phyloP scores from a whole-genome alignment of 1,284 basidiomycete species.

The Cronartium ribicola region DNA sequence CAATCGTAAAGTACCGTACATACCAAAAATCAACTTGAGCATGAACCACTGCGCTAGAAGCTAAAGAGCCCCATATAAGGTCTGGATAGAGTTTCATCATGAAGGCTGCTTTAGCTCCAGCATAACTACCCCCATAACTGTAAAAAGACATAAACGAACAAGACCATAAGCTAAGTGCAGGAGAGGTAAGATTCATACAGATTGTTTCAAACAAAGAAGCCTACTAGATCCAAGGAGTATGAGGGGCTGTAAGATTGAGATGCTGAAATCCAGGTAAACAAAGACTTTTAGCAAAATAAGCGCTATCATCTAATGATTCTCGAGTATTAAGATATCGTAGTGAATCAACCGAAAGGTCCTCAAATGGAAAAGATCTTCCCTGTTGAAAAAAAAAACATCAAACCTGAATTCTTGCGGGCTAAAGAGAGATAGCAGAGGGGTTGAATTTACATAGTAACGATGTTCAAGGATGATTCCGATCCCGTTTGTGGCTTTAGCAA shows the following conservation, averaged over 20 bases:
- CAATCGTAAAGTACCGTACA: slow-evolving; percentile 45
- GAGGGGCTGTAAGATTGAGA: slow-evolving; percentile 24
- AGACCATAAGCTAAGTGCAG: no score
- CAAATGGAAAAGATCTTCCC: not conserved
- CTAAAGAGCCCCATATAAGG: slow-evolving; percentile 48
- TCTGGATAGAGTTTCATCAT: slow-evolving; percentile 49
- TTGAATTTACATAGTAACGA: not conserved
- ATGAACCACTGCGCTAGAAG: slow-evolving; percentile 48
- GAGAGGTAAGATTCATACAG: no score
- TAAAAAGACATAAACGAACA: not conserved
- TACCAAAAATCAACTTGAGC: slow-evolving; percentile 46
- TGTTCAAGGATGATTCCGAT: slow-evolving; percentile 49
- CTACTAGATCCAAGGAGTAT: slow-evolving; percentile 46
- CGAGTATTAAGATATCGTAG: slow-evolving; percentile 49
- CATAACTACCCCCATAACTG: slow-evolving; percentile 49
- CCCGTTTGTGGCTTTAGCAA: slow-evolving; percentile 48
- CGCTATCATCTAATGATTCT: slow-evolving; percentile 48
- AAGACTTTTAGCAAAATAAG: slow-evolving; percentile 47
- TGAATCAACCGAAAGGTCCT: not conserved
- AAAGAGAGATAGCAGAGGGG: not conserved
- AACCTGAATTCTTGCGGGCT: no score
- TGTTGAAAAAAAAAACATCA: not conserved
- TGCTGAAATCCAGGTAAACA: slow-evolving; percentile 44
- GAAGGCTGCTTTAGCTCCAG: slow-evolving; percentile 48
- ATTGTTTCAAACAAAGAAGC: not conserved